Evolutionary conservation across 2,329 filamentous ascomycete species (phyloP), one percentile per base, ranked within the genome.

Genomic region (Chrysoporthe deuterocubensis): DNA sequence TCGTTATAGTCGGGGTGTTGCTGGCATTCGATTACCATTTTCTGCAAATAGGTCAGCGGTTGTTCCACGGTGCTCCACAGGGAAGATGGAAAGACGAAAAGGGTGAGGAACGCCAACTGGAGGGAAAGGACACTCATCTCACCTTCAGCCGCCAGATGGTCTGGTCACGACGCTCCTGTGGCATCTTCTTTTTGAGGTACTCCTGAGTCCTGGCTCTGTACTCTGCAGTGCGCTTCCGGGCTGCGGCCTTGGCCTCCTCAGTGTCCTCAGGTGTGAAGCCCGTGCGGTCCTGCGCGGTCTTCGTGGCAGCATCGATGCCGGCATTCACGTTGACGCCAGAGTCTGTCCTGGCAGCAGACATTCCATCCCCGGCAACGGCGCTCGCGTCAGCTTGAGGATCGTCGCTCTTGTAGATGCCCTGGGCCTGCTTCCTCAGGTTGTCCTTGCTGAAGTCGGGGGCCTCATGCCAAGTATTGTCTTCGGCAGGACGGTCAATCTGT

Each of bases 11-110:
- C 95, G 68, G 92, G 88, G 76, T 98, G 96, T 67, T 95, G 92
- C 81, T 99, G 96, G 74, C 97, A 94, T 81, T 99, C 96, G 58
- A 97, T 89, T 50, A 99, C 83, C 92, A 98, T 97, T 88, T 98
- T 98, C 89, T 60, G 18, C 40, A 26, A 7, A 18, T 11, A 43
- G 2, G 21, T 40, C 44, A 40, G 42, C 18, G 8, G 57, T 40
- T 34, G 2, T 8, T 37, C 34, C n/a, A 46, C 18, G 2, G 18
- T 46, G 16, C 6, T 16, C 16, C 18, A 6, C 16, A 18, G 1
- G 16, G 7, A n/a, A 7, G 2, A n/a, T 3, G 44, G 44, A 7
- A n/a, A 48, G n/a, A 21, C 26, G 26, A 46, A 9, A n/a, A n/a
- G 21, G 21, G 21, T 5, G 50, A 16, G 5, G 37, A 9, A 40